These are phyloP conservation scores for Phytophthora boehmeriae DNA, from an alignment of 352 stramenopile species.

Conservation along the genomic window DNA sequence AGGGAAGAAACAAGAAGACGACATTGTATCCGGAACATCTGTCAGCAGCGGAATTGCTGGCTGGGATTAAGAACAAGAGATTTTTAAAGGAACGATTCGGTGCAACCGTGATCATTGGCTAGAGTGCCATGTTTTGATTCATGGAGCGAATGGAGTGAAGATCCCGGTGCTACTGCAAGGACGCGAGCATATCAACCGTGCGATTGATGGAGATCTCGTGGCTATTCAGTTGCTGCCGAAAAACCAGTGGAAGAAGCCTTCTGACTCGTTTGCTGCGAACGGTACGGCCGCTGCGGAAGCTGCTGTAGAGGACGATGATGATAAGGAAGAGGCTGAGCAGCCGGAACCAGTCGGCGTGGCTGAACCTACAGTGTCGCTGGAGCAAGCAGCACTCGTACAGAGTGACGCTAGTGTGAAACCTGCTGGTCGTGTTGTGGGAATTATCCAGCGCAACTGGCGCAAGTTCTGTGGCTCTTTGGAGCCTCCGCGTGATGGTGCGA, in stretches of 20 bases:
- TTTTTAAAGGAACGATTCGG: constrained; percentile 90
- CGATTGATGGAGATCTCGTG: constrained; percentile 98
- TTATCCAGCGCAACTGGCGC: constrained; percentile 94
- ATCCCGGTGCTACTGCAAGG: constrained; percentile 77
- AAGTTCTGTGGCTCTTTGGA: constrained; percentile 95
- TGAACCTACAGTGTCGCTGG: constrained; percentile 67
- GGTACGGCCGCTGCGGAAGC: constrained; percentile 43
- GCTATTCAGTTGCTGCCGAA: constrained; percentile 94
- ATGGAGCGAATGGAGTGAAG: constrained; percentile 62
- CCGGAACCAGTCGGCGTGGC: constrained; percentile 47
- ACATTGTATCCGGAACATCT: constrained; percentile 84
- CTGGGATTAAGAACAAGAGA: constrained; percentile 86
- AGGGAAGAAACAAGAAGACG: constrained; percentile 41
- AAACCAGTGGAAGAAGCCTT: constrained; percentile 76
- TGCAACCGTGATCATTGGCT: constrained; percentile 88
- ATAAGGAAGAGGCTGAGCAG: constrained; percentile 41
- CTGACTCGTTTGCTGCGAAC: constrained; percentile 68
- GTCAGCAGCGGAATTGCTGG: constrained; percentile 73
- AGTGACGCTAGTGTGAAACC: constrained; percentile 71
- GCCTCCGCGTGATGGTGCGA: constrained; percentile 50
- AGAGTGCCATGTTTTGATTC: constrained; percentile 83
- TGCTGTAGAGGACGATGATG: constrained; percentile 48
- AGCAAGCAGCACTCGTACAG: constrained; percentile 65
- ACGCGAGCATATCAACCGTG: constrained; percentile 94
- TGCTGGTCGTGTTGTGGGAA: constrained; percentile 85